Base-by-base conservation (phyloP, 495 filamentous ascomycete species). In the Hamigera avellanea region DNA sequence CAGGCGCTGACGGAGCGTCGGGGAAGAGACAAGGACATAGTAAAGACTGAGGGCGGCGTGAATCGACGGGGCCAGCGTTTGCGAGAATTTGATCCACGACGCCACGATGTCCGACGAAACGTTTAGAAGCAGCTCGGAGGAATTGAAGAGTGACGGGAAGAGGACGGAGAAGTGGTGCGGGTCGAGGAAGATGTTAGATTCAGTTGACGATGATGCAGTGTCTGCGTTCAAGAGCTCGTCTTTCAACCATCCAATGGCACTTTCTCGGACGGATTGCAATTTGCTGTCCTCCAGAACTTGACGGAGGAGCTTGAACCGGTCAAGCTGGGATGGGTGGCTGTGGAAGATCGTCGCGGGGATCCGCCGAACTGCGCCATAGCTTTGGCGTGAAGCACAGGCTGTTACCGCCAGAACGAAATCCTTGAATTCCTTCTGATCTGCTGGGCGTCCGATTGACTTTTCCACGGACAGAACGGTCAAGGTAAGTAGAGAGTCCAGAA, bases 241-340 rank as follows among this genome's bases (percentile, higher is more conserved):
- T 51, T 87, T 88, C 3, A 95, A 61, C 83, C 93, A 95, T 16
- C 73, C 71, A 8, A 96, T 72, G 0, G 88, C 87, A 36, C 75
- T 78, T 10, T 81, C 86, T 44, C 85, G 86, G 30, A 91, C 69
- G 2, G 81, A 72, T 16, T 76, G 84, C 5, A 80, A 78, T 7
- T 43, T 40, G 45, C 80, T 83, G 42, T 93, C 75, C 54, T 91
- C 80, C 18, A 96, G 66, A 2, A 89, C 79, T 32, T 84, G 78
- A 29, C 76, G 70, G 8, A 96, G 80, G 39, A 93, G 81, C 3
- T 78, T 72, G 27, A 93, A 70, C 1, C 86, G 72, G 19, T 75
- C 69, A 0, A 72, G 54, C 29, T 81, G 72, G 1, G 76, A 73
- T 1, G 87, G 86, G 47, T 95, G 78, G 14, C 73, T 70, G 54